phyloP scores from a whole-genome alignment of 2,329 filamentous ascomycete species.

The Sclerotinia borealis region DNA sequence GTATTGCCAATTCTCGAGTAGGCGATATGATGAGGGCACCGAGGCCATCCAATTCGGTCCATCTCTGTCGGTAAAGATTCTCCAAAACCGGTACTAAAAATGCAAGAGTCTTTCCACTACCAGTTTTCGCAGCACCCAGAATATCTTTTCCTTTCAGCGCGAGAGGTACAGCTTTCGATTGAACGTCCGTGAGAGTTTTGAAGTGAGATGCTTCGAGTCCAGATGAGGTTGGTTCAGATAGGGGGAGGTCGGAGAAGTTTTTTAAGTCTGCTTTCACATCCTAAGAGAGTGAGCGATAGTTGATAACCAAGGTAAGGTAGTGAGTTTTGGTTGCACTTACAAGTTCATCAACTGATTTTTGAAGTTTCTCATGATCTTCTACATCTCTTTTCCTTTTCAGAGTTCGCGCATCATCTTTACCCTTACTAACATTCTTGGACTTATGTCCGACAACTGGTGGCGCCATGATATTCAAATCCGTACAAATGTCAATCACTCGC shows the following conservation, averaged over 20 bases:
- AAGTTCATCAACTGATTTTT: slow-evolving; percentile 29
- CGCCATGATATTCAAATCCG: slow-evolving; percentile 21
- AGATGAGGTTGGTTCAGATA: slow-evolving; percentile 71
- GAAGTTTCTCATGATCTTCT: slow-evolving; percentile 29
- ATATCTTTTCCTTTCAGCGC: slow-evolving; percentile 83
- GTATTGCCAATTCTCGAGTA: slow-evolving; percentile 89
- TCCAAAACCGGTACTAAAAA: slow-evolving; percentile 91
- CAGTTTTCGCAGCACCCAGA: slow-evolving; percentile 90
- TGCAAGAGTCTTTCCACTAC: slow-evolving; percentile 89
- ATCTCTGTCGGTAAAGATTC: slow-evolving; percentile 81
- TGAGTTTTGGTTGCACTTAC: slow-evolving; percentile 25
- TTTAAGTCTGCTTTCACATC: slow-evolving; percentile 38
- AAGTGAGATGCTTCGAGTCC: slow-evolving; percentile 86
- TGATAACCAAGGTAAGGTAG: neutral
- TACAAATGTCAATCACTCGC: neutral
- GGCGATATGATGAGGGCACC: slow-evolving; percentile 91
- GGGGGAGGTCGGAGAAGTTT: slow-evolving; percentile 75
- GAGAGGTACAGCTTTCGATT: slow-evolving; percentile 79
- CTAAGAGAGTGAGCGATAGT: slow-evolving; percentile 21
- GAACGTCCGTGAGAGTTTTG: slow-evolving; percentile 84
- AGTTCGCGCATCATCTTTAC: slow-evolving; percentile 22
- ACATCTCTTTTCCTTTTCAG: slow-evolving; percentile 32
- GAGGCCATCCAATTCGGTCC: slow-evolving; percentile 85
- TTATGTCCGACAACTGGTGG: slow-evolving; percentile 22
- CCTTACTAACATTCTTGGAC: slow-evolving; percentile 18